Evolutionary conservation across 2,329 filamentous ascomycete genomes (phyloP), one percentile per base, ranked within the genome.

Genomic region (Helotiales sp.): DNA sequence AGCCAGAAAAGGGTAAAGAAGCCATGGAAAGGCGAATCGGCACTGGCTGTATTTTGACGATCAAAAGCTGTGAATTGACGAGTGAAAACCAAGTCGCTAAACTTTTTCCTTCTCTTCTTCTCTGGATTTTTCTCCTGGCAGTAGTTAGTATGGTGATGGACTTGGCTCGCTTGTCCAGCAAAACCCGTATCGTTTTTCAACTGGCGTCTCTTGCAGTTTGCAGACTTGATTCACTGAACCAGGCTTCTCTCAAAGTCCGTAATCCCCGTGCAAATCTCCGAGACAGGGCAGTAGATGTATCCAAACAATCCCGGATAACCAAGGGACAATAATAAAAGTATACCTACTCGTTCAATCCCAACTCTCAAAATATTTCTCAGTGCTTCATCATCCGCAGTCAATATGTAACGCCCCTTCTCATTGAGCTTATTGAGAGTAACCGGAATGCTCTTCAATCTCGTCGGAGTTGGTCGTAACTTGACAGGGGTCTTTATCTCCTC

Each of bases 1-100:
- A 93, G 84, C 91, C 92, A 94, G 77, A 93, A 93, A 0, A 95
- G 81, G 0, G 89, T 91, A 74, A 92, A 93, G 80, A 94, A 94
- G 32, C 92, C 92, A 75, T 91, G 87, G 73, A 93, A 94, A 0
- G 89, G 89, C 49, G 88, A 92, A 57, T 89, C 87, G 3, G 86
- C 84, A 1, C 87, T 86, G 0, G 81, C 80, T 5, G 85, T 83
- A 74, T 93, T 93, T 70, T 91, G 88, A 11, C 89, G 84, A 77
- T 94, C 91, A 76, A 94, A 93, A 0, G 89, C 85, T 6, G 90
- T 91, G 73, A 93, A 91, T 68, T 90, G 88, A 26, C 86, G 83
- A 0, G 90, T 93, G 75, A 93, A 94, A 61, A 92, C 86, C 52
- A 92, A 80, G 73, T 91, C 81, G 62, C 79, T 75, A 70, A 84